Conservation (phyloP, 345 rosid species). For the Boechera retrofracta region DNA sequence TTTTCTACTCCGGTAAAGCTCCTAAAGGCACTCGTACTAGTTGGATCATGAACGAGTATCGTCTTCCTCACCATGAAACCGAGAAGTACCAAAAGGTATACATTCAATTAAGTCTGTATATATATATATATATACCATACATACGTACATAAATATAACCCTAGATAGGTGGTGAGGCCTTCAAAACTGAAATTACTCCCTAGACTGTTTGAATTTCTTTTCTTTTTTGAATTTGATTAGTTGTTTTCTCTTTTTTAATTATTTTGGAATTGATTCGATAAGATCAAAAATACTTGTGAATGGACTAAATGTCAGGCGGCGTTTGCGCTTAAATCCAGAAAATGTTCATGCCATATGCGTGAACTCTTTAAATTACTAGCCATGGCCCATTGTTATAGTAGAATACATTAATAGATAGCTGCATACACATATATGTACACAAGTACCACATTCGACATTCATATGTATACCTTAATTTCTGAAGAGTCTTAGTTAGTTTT, state of each 20-base stretch:
- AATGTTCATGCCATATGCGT: constrained; percentile 46
- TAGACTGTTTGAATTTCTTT: constrained; percentile 25
- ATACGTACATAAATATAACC: constrained; percentile 23
- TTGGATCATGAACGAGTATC: constrained; percentile 99
- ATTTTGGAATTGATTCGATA: constrained; percentile 10
- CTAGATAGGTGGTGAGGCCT: constrained; percentile 40
- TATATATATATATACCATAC: background rate
- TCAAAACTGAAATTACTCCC: constrained; percentile 13
- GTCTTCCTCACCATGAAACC: constrained; percentile 95
- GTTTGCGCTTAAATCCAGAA: constrained; percentile 35
- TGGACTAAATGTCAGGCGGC: constrained; percentile 40
- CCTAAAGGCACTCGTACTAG: constrained; percentile 97
- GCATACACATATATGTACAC: constrained; percentile 23
- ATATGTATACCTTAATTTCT: constrained; percentile 35
- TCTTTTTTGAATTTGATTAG: background rate
- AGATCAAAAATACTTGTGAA: constrained; percentile 23
- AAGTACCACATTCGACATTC: constrained; percentile 19
- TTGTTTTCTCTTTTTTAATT: background rate
- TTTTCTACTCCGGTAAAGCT: constrained; percentile 98
- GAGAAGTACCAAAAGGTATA: constrained; percentile 89
- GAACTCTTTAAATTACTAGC: constrained; percentile 43
- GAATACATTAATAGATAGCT: constrained; percentile 37
- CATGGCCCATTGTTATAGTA: constrained; percentile 46
- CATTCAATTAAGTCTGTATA: background rate
- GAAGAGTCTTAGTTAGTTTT: constrained; percentile 26